Evolutionary conservation across 2,329 filamentous ascomycete genomes (phyloP), one percentile per base, ranked within the genome.

Genomic region (Metarhizium brunneum): DNA sequence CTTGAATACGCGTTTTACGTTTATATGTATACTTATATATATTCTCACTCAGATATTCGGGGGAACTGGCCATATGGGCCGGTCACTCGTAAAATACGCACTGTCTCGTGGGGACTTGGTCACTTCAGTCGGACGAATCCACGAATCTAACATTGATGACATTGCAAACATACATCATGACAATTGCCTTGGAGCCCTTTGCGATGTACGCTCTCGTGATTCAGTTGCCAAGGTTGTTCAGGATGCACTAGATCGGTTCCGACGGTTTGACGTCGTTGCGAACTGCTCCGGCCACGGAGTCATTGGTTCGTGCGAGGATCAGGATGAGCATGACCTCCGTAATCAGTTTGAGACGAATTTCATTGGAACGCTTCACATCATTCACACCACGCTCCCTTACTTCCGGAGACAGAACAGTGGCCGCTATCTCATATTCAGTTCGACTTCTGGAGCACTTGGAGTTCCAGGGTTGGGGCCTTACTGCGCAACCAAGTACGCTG

Each of bases 281-380:
- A 97, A 96, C 71, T 96, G 91, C 73, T 92, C 90, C 13, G 92
- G 92, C 16, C 96, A 96, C 72, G 92, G 92, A 54, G 91, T 99
- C 54, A 95, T 97, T 63, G 92, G 90, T 32, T 86, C 92, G 1
- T 96, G 92, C 71, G 94, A 97, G 72, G 94, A 97, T 72, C 94
- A 97, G 73, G 91, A 96, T 69, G 90, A 96, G 68, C 86, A 91
- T 69, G 94, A 97, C 67, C 82, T 97, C 62, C 88, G 91, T 57
- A 92, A 95, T 65, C 94, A 97, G 71, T 96, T 97, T 73, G 90
- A 95, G 76, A 96, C 92, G 25, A 99, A 99, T 71, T 96, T 96
- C 71, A 92, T 95, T 78, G 94, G 94, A 54, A 95, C 91, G 0
- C 73, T 97, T 57, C 88, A 97, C 71, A 96, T 99, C 64, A 87